A percentile compares a stretch with the other conserved stretches of the same genome.
Evolutionary conservation across 805 yeast species (phyloP).

Genomic region (Zygosaccharomyces kombuchaensis): DNA sequence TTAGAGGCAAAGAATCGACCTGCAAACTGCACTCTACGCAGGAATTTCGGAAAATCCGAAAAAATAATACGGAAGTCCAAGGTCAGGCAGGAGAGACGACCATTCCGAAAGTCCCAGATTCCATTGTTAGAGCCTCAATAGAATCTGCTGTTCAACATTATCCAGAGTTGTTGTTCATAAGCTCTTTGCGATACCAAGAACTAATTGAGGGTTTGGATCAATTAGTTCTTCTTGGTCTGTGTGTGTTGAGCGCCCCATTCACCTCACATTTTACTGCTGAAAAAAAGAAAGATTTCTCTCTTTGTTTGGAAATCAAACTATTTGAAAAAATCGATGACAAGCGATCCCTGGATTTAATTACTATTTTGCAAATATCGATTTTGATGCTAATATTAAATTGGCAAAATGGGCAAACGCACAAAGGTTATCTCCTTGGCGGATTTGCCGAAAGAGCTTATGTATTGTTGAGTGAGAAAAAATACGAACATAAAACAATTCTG

Average conservation of each 20-base stretch:
- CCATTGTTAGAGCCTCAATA: background rate
- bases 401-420: slow-evolving; percentile 4
- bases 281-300: background rate
- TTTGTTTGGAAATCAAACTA: background rate
- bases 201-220: background rate
- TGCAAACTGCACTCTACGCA: slow-evolving; percentile 3
- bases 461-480: background rate
- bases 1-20: background rate
- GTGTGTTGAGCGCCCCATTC: slow-evolving; percentile 5
- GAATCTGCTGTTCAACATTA: background rate
- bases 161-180: slow-evolving; percentile 2
- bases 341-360: background rate
- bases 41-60: background rate
- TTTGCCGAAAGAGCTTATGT: slow-evolving; percentile 2
- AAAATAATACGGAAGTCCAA: background rate
- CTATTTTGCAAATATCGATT: slow-evolving; percentile 1
- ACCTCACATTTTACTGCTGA: background rate
- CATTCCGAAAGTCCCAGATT: background rate
- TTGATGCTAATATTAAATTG: slow-evolving; percentile 1
- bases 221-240: background rate
- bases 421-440: slow-evolving; percentile 6
- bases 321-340: background rate
- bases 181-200: slow-evolving; percentile 1
- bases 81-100: background rate
- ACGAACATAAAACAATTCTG: background rate